Evolutionary conservation across 2,329 filamentous ascomycete genomes (phyloP), one percentile per base, ranked within the genome.

Genomic region (Huntiella abstrusa): DNA sequence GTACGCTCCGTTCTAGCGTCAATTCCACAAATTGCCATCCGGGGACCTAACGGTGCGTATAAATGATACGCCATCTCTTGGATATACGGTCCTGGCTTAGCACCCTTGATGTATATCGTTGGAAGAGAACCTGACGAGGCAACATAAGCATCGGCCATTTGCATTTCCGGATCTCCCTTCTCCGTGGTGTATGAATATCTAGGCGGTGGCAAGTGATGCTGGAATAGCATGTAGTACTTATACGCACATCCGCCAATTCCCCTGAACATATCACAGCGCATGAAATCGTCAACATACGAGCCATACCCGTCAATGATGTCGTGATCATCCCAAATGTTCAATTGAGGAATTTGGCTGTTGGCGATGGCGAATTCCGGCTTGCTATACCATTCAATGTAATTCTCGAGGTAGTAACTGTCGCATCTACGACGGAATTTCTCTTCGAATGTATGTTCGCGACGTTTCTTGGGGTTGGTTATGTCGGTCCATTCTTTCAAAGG

Each of bases 241-340:
- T 91, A 92, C 1, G 91, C 91, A 46, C 87, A 77, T 32, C 83
- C 85, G 4, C 91, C 91, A 48, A 98, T 75, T 15, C 91, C 91
- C 39, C 82, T 80, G 61, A 98, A 96, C 4, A 98, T 85, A 41
- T 84, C 73, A 44, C 85, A 91, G 55, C 73, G 75, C 86, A 96
- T 96, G 58, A 96, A 96, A 34, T 86, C 77, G 56, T 95, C 77
- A 19, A 86, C 77, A 60, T 98, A 98, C 0, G 86, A 94, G 3
- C 91, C 91, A 58, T 84, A 98, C 0, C 91, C 91, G 60, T 87
- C 81, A 53, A 88, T 91, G 53, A 87, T 86, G 64, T 91, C 83
- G 59, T 96, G 91, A 55, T 98, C 91, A 60, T 98, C 91, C 87
- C 88, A 98, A 39, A 98, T 83, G 57, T 96, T 98, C 53, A 98